Percentiles rank a stretch among this genome's conserved stretches.
These are phyloP conservation scores for Globisporangium cylindrosporum DNA, from an alignment of 352 stramenopile genomes.

Conservation along the genomic window DNA sequence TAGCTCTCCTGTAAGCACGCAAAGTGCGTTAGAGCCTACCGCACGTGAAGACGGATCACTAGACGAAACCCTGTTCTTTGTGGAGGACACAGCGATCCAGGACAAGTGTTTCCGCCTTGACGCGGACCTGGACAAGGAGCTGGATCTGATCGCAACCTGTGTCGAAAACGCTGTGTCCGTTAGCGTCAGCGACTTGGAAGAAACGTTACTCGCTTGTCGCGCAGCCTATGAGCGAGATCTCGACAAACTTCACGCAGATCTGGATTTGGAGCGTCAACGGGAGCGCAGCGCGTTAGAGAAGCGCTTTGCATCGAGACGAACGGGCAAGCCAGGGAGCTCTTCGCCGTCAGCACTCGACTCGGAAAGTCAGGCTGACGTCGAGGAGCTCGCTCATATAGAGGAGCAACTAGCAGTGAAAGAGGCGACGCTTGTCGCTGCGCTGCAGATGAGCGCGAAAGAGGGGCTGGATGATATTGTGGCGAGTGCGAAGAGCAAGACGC, in stretches of 20 bases:
- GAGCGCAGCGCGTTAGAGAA: not conserved
- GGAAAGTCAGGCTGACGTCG: not conserved
- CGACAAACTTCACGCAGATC: not conserved
- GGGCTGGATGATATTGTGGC: not conserved
- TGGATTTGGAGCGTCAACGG: not conserved
- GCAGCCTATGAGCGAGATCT: not conserved
- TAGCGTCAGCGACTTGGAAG: not conserved
- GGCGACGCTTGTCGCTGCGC: not conserved
- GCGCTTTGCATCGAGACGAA: not conserved
- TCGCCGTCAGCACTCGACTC: too few species aligned
- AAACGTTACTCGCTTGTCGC: not conserved
- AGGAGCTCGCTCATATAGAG: not conserved
- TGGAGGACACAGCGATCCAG: not conserved
- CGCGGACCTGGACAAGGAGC: conserved; percentile 2
- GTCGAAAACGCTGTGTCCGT: not conserved
- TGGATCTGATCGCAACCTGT: conserved; percentile 1
- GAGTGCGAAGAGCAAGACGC: not conserved
- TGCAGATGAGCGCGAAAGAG: conserved; percentile 4
- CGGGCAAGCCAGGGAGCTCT: not conserved
- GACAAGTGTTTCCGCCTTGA: not conserved
- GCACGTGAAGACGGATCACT: not conserved
- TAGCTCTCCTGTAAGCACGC: not conserved
- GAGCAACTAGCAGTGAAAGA: not conserved
- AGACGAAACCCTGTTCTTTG: not conserved
- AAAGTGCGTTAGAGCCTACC: not conserved